Base-by-base conservation (phyloP, 768 basidiomycete genomes). In the Rhodosporidiobolus sp. region DNA sequence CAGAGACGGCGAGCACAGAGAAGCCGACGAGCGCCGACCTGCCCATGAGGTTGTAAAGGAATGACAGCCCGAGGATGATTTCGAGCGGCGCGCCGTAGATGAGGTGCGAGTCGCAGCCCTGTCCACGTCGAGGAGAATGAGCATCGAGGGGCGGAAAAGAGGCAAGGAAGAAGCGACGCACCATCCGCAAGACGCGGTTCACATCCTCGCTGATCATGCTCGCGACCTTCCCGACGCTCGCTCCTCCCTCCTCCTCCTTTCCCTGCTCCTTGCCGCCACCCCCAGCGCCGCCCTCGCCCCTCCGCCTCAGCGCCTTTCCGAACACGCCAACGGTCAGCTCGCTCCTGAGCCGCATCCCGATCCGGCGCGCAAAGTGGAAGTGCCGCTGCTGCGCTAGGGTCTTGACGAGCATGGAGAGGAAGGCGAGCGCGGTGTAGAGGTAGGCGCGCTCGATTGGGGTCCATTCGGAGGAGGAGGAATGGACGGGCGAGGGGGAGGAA, bases 141-240 rank as follows among this genome's bases (percentile, higher is more conserved):
- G 48, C 26, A 87, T 70, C 89, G 90, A 43, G 4, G 20, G 14
- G 11, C 20, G 24, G 24, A 4, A 2, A 20, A 14, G 24, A 8
- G 10, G 34, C 6, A 9, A 17, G 7, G 20, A 30, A 8, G 22
- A 7, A 28, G 11, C 46, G 4, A 7, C 59, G 26, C 32, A 63
- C 69, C 75, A 76, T 70, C 22, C 75, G 43, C 20, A 73, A 22
- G 0, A 76, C 62, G 12, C 69, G 53, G 35, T 88, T 89, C 4
- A 88, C 87, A 79, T 92, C 90, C 12, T 86, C 87, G 22, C 63
- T 49, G 22, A 78, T 70, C 57, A 78, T 68, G 4, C 67, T 58
- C 11, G 74, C 57, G 32, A 78, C 69, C 56, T 72, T 74, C 3
- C 77, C 77, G n/a, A 73, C 68, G 22, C 60, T 59, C 3, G 77